Evolutionary conservation across 2,329 filamentous ascomycete genomes (phyloP).

Genomic region (Biscogniauxia mediterranea): DNA sequence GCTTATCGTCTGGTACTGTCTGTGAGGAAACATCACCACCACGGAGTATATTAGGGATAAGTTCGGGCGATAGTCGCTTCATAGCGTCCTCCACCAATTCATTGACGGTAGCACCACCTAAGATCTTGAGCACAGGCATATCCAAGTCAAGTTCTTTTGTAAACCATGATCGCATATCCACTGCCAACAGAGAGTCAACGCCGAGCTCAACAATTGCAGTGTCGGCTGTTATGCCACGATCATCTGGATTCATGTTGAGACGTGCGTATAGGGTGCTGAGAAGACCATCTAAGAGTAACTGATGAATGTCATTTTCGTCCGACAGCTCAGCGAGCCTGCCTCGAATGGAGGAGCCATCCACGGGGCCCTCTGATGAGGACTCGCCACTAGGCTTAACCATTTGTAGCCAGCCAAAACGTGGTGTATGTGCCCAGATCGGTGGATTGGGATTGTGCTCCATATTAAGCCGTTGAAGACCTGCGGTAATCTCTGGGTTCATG

Average conservation of each 20-base stretch:
- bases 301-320: background rate
- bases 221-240: slow-evolving; percentile 6
- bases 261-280: slow-evolving; percentile 5
- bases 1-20: background rate
- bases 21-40: background rate
- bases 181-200: slow-evolving; percentile 32
- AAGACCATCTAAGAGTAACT: slow-evolving; percentile 11
- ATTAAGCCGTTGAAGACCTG: slow-evolving; percentile 10
- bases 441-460: slow-evolving; percentile 6
- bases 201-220: slow-evolving; percentile 25
- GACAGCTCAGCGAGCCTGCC: slow-evolving; percentile 3
- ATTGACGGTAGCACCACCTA: slow-evolving; percentile 16
- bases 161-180: slow-evolving; percentile 47
- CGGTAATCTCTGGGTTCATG: slow-evolving; percentile 7
- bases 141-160: slow-evolving; percentile 42
- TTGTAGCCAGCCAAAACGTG: slow-evolving; percentile 10
- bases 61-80: background rate
- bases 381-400: slow-evolving; percentile 3
- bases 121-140: slow-evolving; percentile 43
- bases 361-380: background rate
- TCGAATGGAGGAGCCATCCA: slow-evolving; percentile 4
- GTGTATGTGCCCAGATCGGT: slow-evolving; percentile 5
- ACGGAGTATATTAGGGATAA: slow-evolving; percentile 11
- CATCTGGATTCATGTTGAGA: slow-evolving; percentile 10
- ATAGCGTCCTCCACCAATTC: slow-evolving; percentile 3